Base-by-base conservation (phyloP, 2,329 filamentous ascomycete species). In the Colletotrichum theobromicola region DNA sequence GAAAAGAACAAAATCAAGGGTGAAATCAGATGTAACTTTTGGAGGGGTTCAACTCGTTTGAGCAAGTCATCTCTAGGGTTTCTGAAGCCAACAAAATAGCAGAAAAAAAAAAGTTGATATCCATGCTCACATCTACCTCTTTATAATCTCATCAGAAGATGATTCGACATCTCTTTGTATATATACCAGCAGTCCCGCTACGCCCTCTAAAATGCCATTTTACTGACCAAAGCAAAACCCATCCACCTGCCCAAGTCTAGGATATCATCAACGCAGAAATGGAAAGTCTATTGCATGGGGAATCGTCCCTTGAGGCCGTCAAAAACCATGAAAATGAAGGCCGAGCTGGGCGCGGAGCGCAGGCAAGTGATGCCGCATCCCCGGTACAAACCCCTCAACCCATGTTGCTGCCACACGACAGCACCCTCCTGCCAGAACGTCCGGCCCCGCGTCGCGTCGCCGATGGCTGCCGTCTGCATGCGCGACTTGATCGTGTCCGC, bases 401-500 rank as follows among this genome's bases (percentile, higher is more conserved):
- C 97, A 74, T 96, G 92, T 79, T 95, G 91, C 75, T 88, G 90
- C 94, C 95, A 99, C n/a, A 98, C 84, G 18, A 91, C 88, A 72
- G 85, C 89, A 1, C 93, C 92, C 74, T 97, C 95, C 46, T 89
- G 87, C 85, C 89, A 90, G 80, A 99, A 98, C 0, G 92, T 93
- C 55, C 90, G 90, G 67, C 89, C 89, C 70, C 86, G 84, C 3
- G 86, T 87, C 26, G 87, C 85, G 10, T 88, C 86, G 35, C 89
- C 90, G 57, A 95, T 87, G 7, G 95, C 93, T 67, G 94, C 90
- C 0, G 97, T 99, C 85, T 99, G 97, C 93, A 99, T 98, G 62
- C 96, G 92, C 21, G 94, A 97, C 86, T 99, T 99, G 87, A 99
- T 94, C 1, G 97, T 99, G 83, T 99, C 97, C 64, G 97, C 97